Evolutionary conservation across 2,329 filamentous ascomycete genomes (phyloP).

Genomic region (Ceratocystis colombiana): DNA sequence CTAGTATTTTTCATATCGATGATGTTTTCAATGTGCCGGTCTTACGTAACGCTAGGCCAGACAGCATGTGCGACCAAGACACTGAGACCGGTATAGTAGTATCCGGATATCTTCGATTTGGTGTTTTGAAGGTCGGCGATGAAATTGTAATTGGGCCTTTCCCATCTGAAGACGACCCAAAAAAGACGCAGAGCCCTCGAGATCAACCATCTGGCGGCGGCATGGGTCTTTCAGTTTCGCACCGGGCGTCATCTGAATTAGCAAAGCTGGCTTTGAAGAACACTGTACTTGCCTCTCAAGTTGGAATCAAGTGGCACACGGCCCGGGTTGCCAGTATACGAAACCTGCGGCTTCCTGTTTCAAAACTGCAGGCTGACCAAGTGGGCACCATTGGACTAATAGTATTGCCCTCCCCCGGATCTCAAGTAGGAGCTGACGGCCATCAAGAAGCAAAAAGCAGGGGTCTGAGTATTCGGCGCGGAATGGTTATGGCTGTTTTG

Average conservation of each 20-base stretch:
- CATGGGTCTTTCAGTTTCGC: constrained; percentile 39
- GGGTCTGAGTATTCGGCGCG: constrained; percentile 52
- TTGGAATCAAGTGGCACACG: constrained; percentile 63
- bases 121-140: constrained; percentile 66
- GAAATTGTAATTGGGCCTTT: constrained; percentile 72
- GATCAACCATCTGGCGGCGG: constrained; percentile 36
- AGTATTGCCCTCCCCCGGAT: constrained; percentile 39
- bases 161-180: constrained; percentile 39
- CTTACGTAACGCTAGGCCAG: constrained; percentile 37
- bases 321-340: constrained; percentile 78
- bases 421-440: constrained; percentile 29
- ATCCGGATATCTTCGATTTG: constrained; percentile 74
- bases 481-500: constrained; percentile 67
- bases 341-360: constrained; percentile 75
- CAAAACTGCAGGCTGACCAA: constrained; percentile 64
- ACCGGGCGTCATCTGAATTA: constrained; percentile 45
- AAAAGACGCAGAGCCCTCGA: constrained; percentile 33
- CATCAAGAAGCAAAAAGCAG: constrained; percentile 27
- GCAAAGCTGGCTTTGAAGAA: constrained; percentile 45
- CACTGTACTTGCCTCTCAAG: constrained; percentile 42
- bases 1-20: constrained; percentile 75
- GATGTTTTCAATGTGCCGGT: constrained; percentile 72
- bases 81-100: constrained; percentile 58
- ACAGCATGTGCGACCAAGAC: constrained; percentile 32
- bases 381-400: constrained; percentile 80